These are phyloP conservation scores for Lactuca sativa DNA, from an alignment of 129 eudicot genomes.

Conservation along the genomic window DNA sequence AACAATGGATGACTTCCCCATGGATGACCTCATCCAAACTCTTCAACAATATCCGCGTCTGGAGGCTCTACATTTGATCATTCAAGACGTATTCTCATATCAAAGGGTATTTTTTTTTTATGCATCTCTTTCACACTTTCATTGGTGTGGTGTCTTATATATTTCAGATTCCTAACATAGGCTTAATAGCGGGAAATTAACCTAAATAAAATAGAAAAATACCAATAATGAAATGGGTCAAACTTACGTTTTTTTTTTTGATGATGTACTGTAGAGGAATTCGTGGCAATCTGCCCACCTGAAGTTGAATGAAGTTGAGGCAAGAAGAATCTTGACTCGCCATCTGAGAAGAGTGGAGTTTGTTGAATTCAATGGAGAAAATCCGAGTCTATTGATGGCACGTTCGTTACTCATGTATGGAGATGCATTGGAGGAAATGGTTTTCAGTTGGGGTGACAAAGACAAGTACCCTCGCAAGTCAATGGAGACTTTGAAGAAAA, in stretches of 20 bases:
- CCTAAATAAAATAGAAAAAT: no score
- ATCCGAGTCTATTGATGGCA: conserved; percentile 1
- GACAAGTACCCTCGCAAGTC: background rate
- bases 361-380: conserved; percentile 18
- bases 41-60: background rate
- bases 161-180: no score
- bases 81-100: background rate
- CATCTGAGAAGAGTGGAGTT: conserved; percentile 24
- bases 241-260: background rate
- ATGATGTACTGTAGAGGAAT: background rate
- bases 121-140: no score
- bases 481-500: conserved; percentile 4
- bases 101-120: background rate
- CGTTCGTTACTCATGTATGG: conserved; percentile 18
- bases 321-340: conserved; percentile 2
- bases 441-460: conserved; percentile 13
- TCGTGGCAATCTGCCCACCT: background rate
- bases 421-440: conserved; percentile 26
- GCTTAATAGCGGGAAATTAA: no score
- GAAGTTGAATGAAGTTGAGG: conserved; percentile 18
- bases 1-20: background rate
- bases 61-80: background rate
- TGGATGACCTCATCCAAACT: no score
- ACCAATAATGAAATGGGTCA: no score
- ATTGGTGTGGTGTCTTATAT: no score